These are phyloP conservation scores for Colletotrichum truncatum DNA, from an alignment of 2,329 filamentous ascomycete species.

Conservation along the genomic window DNA sequence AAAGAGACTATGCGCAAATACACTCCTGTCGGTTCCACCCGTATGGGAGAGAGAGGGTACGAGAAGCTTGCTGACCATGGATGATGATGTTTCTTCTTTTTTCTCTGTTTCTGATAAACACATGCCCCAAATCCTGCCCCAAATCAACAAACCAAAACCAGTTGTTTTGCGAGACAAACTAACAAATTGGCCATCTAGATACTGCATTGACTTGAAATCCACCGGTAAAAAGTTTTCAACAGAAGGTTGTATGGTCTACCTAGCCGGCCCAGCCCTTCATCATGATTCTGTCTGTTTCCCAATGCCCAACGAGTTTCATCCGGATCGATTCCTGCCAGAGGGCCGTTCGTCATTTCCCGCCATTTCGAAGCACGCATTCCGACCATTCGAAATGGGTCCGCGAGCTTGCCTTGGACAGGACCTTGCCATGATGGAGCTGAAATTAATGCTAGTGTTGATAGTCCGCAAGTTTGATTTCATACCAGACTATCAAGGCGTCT, in stretches of 20 bases:
- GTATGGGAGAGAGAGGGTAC: neutral
- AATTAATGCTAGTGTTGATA: slow-evolving; percentile 58
- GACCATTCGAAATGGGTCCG: slow-evolving; percentile 61
- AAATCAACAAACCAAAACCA: neutral
- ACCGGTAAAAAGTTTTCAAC: slow-evolving; percentile 37
- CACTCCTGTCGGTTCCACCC: neutral
- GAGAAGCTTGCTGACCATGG: too few relatives aligned
- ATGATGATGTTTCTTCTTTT: too few relatives aligned
- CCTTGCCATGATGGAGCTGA: slow-evolving; percentile 61
- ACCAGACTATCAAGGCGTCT: neutral
- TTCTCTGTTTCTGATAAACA: too few relatives aligned
- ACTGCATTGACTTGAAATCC: too few relatives aligned
- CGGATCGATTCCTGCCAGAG: slow-evolving; percentile 49
- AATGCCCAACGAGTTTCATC: slow-evolving; percentile 42
- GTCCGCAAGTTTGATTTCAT: neutral
- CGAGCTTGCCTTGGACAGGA: slow-evolving; percentile 65
- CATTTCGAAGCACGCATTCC: slow-evolving; percentile 50
- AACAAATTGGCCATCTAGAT: too few relatives aligned
- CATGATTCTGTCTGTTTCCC: slow-evolving; percentile 36
- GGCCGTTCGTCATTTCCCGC: slow-evolving; percentile 42
- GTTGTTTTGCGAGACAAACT: too few relatives aligned
- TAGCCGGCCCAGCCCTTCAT: slow-evolving; percentile 22
- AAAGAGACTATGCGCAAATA: neutral
- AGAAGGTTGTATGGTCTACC: slow-evolving; percentile 38
- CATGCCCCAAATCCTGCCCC: too few relatives aligned